Base-by-base conservation (phyloP, 1,284 basidiomycete species). In the Melanopsichium pennsylvanicum region DNA sequence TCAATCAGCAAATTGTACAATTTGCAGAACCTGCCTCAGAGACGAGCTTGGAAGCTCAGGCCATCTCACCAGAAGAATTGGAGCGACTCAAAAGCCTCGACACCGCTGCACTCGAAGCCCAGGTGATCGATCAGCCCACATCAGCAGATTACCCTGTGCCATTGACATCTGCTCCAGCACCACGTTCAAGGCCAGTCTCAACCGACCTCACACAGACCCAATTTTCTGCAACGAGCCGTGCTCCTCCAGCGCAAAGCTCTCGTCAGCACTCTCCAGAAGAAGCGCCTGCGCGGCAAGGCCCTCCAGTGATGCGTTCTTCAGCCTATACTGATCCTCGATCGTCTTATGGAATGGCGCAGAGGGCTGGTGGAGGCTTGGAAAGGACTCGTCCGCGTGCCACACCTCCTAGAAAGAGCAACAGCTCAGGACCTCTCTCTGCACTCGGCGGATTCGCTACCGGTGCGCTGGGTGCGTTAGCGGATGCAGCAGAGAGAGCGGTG, bases 1-100 rank as follows among this genome's bases (percentile, higher is more conserved):
- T 76, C 48, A 76, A 77, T 32, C 61, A 57, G 13, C 62, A 72
- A 46, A 74, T 77, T 21, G 67, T 77, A 6, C 50, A 74, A 35
- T 72, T 50, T 56, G 67, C 58, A 9, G 63, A 70, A 26, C 68
- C 62, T 2, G 68, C 68, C 12, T 61, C 58, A n/a, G 57, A 66
- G 33, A 70, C 68, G 12, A 64, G 58, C 37, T 43, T 70, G 3
- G 61, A 64, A 12, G 57, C 25, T 2, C 57, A 70, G 21, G 45
- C 68, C 11, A 60, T 70, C 37, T 64, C 67, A 31, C 56, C 60
- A 2, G 50, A 60, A 5, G 67, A 70, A 48, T 41, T 70, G 15
- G 44, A 70, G 27, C 50, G 44, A 29, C 52, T 68, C 40, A 57
- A 61, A 49, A 44, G 27, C 19, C 52, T 68, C 27, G 57, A 55